phyloP scores from a whole-genome alignment of 2,329 filamentous ascomycete species.

The Dactylella cylindrospora region DNA sequence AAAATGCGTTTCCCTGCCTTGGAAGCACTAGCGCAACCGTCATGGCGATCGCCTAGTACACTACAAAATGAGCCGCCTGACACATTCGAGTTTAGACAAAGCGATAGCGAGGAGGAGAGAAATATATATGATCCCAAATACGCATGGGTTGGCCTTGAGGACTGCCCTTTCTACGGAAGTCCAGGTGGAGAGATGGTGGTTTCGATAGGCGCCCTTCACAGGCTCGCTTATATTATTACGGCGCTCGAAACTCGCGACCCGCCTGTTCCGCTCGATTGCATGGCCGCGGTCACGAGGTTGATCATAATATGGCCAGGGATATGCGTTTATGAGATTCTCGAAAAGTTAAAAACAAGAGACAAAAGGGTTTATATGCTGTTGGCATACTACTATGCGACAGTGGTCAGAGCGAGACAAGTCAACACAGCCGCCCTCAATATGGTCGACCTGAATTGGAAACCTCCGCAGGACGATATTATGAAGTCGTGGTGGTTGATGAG shows the following conservation, averaged over 20 bases:
- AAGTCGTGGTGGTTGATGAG: constrained; percentile 31
- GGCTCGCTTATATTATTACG: constrained; percentile 10
- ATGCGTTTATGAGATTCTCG: constrained; percentile 10
- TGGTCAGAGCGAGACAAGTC: constrained; percentile 16
- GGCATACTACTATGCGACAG: constrained; percentile 23
- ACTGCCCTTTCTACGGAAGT: constrained; percentile 13
- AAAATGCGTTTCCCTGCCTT: constrained; percentile 6
- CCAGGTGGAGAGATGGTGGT: constrained; percentile 11
- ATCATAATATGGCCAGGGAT: constrained; percentile 28
- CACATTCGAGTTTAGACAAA: neutral
- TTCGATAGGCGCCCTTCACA: constrained; percentile 18
- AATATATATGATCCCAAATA: constrained; percentile 21
- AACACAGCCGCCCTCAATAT: neutral
- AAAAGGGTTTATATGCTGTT: constrained; percentile 25
- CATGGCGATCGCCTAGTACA: constrained; percentile 30
- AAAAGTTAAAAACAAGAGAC: constrained; percentile 12
- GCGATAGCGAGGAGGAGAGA: neutral
- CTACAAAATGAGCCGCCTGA: neutral
- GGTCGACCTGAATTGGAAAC: neutral
- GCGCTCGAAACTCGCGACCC: constrained; percentile 5
- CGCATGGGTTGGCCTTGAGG: constrained; percentile 8
- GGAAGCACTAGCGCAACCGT: constrained; percentile 44
- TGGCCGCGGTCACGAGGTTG: constrained; percentile 14
- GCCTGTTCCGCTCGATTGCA: neutral
- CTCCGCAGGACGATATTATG: constrained; percentile 1